Percentiles rank a stretch among this genome's conserved stretches.
These are phyloP conservation scores for Salix purpurea DNA, from an alignment of 345 rosid genomes.

Conservation along the genomic window DNA sequence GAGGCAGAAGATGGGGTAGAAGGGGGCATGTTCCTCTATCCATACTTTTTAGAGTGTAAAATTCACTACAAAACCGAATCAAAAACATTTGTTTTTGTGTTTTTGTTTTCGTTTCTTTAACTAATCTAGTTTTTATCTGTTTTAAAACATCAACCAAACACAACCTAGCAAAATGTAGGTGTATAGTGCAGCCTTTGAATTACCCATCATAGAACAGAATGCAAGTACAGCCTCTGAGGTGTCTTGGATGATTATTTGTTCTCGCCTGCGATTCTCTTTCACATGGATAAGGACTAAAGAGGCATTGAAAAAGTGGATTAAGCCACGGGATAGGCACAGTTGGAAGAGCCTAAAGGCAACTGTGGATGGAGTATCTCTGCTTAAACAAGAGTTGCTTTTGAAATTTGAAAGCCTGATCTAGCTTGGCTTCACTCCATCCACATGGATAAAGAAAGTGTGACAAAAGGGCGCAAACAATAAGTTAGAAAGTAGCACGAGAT, in stretches of 20 bases:
- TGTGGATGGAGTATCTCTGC: not conserved
- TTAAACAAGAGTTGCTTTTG: not conserved
- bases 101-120: too few relatives aligned
- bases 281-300: constrained; percentile 12
- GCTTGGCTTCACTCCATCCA: not conserved
- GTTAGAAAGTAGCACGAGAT: not conserved
- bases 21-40: too few relatives aligned
- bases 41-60: too few relatives aligned
- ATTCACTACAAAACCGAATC: too few relatives aligned
- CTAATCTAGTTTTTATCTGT: too few relatives aligned
- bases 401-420: not conserved
- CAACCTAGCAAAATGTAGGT: too few relatives aligned
- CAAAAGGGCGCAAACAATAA: not conserved
- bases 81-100: too few relatives aligned
- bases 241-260: not conserved
- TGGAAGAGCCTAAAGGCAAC: not conserved
- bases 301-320: not conserved
- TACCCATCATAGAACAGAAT: not conserved
- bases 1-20: too few relatives aligned
- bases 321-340: not conserved
- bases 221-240: not conserved
- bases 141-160: too few relatives aligned
- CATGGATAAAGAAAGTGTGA: not conserved
- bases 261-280: constrained; percentile 11
- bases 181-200: not conserved